phyloP scores from a whole-genome alignment of 805 yeast species.

The Hanseniaspora guilliermondii region DNA sequence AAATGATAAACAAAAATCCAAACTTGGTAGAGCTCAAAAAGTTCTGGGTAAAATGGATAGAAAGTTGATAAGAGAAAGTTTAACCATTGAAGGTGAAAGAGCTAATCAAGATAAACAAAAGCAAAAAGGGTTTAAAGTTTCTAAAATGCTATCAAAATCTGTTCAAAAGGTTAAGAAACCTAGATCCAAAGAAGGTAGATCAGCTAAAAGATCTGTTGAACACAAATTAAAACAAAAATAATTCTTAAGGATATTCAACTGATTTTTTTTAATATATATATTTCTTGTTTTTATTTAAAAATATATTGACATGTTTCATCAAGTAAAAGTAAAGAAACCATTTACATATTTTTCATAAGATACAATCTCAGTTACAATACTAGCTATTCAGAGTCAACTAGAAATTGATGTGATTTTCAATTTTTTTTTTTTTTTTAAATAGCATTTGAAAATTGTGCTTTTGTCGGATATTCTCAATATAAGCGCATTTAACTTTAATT shows the following conservation, averaged over 20 bases:
- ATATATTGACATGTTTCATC: no score
- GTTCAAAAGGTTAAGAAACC: constrained; percentile 34
- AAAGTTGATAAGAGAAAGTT: constrained; percentile 46
- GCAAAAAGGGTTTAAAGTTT: constrained; percentile 51
- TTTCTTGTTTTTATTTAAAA: no score
- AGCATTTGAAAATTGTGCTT: no score
- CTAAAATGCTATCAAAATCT: constrained; percentile 24
- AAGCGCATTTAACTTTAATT: no score
- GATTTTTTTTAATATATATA: neutral
- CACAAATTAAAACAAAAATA: constrained; percentile 25
- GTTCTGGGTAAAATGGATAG: constrained; percentile 72
- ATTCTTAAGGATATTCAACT: neutral
- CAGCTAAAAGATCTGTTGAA: constrained; percentile 34
- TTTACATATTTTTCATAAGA: no score
- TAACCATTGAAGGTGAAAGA: constrained; percentile 61
- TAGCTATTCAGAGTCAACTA: no score
- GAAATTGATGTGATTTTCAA: no score
- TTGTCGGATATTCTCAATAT: no score
- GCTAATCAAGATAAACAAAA: constrained; percentile 38
- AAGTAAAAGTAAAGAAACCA: no score
- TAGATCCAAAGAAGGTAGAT: constrained; percentile 37
- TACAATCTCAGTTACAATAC: no score
- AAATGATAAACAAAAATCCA: constrained; percentile 58
- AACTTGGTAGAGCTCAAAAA: constrained; percentile 65
- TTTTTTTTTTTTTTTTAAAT: no score